phyloP scores from a whole-genome alignment of 2,329 filamentous ascomycete species.

The Aspergillus texensis region DNA sequence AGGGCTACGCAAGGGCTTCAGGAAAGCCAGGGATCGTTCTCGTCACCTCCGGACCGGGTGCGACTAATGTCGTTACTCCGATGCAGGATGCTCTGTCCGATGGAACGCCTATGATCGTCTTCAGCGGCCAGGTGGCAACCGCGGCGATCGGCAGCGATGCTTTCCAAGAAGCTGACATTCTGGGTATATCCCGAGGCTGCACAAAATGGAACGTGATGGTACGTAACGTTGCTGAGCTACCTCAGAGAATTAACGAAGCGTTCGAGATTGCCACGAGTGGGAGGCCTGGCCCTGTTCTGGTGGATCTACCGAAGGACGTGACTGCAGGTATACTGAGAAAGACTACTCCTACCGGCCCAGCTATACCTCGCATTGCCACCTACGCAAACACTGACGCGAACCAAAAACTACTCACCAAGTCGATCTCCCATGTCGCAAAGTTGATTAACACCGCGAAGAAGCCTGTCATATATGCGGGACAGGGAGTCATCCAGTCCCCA shows the following conservation, averaged over 20 bases:
- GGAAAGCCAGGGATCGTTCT: slow-evolving; percentile 91
- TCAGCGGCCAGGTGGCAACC: slow-evolving; percentile 88
- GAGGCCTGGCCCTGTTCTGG: slow-evolving; percentile 85
- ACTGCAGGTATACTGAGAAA: not conserved
- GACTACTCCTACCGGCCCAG: not conserved
- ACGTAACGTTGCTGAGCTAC: slow-evolving; percentile 84
- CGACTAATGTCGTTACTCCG: slow-evolving; percentile 91
- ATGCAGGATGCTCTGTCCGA: slow-evolving; percentile 93
- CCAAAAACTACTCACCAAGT: slow-evolving; percentile 25
- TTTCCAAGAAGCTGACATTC: slow-evolving; percentile 90
- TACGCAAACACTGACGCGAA: slow-evolving; percentile 35
- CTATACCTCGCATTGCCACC: not conserved
- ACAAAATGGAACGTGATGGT: slow-evolving; percentile 99
- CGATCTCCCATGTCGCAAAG: slow-evolving; percentile 71
- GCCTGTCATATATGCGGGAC: slow-evolving; percentile 88
- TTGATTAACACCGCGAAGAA: slow-evolving; percentile 86
- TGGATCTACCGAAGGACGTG: slow-evolving; percentile 91
- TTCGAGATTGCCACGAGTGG: slow-evolving; percentile 94
- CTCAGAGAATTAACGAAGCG: slow-evolving; percentile 87
- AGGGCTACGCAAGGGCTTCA: slow-evolving; percentile 87
- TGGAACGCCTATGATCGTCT: slow-evolving; percentile 89
- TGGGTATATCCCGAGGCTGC: slow-evolving; percentile 86
- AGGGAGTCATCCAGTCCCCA: slow-evolving; percentile 75
- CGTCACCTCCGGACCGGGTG: slow-evolving; percentile 91
- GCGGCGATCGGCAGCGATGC: slow-evolving; percentile 85